Evolutionary conservation across 306 rosid genomes (phyloP).

Genomic region (Begonia loranthoides): DNA sequence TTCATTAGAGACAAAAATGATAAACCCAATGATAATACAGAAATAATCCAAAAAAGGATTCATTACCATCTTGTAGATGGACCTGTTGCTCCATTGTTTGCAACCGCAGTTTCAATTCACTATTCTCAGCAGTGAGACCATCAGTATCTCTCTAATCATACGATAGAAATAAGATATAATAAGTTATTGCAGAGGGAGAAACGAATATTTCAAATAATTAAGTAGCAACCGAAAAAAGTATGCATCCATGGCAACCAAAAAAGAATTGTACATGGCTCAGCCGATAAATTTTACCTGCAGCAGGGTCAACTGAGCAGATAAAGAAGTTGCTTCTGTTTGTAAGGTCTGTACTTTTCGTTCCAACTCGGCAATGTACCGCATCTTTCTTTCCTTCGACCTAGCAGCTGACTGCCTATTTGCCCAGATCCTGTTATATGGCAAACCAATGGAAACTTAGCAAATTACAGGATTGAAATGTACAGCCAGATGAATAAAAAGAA

Average conservation of each 20-base stretch:
- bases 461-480: too few species aligned
- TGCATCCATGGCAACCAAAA: too few species aligned
- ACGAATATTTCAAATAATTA: too few species aligned
- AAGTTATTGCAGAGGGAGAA: not conserved
- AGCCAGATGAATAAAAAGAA: too few species aligned
- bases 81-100: conserved; percentile 98
- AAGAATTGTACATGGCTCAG: not conserved
- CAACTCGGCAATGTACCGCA: conserved; percentile 91
- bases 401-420: conserved; percentile 99
- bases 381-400: conserved; percentile 95
- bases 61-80: conserved; percentile 87
- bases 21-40: too few species aligned
- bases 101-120: conserved; percentile 83
- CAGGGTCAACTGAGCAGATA: conserved; percentile 86
- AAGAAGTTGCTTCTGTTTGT: conserved; percentile 90
- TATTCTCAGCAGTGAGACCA: conserved; percentile 79
- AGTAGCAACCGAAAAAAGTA: too few species aligned
- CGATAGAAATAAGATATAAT: conserved; percentile 3
- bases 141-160: conserved; percentile 70
- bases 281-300: conserved; percentile 49
- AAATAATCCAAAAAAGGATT: not conserved
- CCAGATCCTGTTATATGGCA: conserved; percentile 60
- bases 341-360: conserved; percentile 91
- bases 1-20: too few species aligned
- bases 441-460: conserved; percentile 7